A percentile compares a stretch with the other conserved stretches of the same genome.
Evolutionary conservation across 2,329 filamentous ascomycete genomes (phyloP).

Genomic region (Pleoardoris graminearum): DNA sequence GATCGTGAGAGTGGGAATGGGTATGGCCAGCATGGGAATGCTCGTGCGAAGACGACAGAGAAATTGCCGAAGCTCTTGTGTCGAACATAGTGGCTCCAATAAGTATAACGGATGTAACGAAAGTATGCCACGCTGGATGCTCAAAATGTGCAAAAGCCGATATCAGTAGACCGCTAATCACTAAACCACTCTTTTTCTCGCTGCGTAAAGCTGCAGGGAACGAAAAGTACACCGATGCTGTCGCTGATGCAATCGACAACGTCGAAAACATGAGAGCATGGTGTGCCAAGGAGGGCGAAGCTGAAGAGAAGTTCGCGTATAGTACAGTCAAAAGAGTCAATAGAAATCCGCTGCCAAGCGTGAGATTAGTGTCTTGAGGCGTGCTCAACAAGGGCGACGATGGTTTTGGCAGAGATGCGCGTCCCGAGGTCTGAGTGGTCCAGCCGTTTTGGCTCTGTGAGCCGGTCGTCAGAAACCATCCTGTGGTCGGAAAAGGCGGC

Average conservation of each 20-base stretch:
- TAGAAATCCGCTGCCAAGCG: conserved; percentile 46
- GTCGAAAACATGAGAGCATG: conserved; percentile 45
- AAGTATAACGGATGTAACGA: conserved; percentile 29
- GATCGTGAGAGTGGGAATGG: conserved; percentile 33
- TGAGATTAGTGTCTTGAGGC: conserved; percentile 47
- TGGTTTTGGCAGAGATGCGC: conserved; percentile 38
- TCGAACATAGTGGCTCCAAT: conserved; percentile 49
- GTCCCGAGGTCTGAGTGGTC: conserved; percentile 22
- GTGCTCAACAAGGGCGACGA: conserved; percentile 44
- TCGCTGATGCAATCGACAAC: conserved; percentile 48
- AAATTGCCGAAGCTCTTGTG: conserved; percentile 31
- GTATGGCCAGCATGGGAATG: conserved; percentile 36
- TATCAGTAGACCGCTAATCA: conserved; percentile 32
- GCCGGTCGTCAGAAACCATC: conserved; percentile 35
- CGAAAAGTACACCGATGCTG: conserved; percentile 49
- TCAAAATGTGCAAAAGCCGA: conserved; percentile 30
- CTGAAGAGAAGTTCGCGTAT: conserved; percentile 38
- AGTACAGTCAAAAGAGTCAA: conserved; percentile 45
- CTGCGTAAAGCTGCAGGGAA: conserved; percentile 48
- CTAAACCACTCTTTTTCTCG: conserved; percentile 38
- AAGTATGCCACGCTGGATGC: conserved; percentile 19
- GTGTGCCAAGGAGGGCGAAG: conserved; percentile 36
- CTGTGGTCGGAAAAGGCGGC: conserved; percentile 51
- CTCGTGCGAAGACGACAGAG: conserved; percentile 35
- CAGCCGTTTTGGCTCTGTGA: conserved; percentile 27